phyloP scores from a whole-genome alignment of 2,329 filamentous ascomycete species.

The Leptographium radiaticola region DNA sequence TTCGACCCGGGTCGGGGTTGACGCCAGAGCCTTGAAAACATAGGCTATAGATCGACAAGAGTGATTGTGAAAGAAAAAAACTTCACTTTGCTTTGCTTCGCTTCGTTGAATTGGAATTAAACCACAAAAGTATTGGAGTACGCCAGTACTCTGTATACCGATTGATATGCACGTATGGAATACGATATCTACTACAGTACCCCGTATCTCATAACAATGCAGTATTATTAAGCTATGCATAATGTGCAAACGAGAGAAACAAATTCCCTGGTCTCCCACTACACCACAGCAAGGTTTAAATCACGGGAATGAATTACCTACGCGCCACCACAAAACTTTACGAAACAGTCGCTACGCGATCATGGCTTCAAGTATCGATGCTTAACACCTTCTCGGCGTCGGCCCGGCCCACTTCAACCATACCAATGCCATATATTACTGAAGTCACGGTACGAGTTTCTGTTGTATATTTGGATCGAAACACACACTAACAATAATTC shows the following conservation, averaged over 20 bases:
- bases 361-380: constrained; percentile 27
- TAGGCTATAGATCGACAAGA: not conserved
- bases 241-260: too few species aligned
- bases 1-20: not conserved
- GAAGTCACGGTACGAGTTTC: constrained; percentile 32
- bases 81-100: not conserved
- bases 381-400: constrained; percentile 16
- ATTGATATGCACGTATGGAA: too few species aligned
- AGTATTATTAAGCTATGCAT: not conserved
- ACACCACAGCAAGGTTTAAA: not conserved
- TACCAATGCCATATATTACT: constrained; percentile 48
- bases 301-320: constrained; percentile 20
- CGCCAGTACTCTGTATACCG: too few species aligned
- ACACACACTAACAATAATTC: constrained; percentile 17
- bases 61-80: not conserved
- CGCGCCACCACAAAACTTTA: constrained; percentile 21
- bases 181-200: too few species aligned
- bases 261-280: too few species aligned
- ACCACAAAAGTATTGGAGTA: too few species aligned
- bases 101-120: too few species aligned
- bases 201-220: too few species aligned
- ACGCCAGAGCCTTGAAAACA: not conserved
- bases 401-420: constrained; percentile 19
- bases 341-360: constrained; percentile 19
- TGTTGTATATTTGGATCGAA: not conserved